Conservation (phyloP, 495 filamentous ascomycete species). For the Penicillium arizonense region DNA sequence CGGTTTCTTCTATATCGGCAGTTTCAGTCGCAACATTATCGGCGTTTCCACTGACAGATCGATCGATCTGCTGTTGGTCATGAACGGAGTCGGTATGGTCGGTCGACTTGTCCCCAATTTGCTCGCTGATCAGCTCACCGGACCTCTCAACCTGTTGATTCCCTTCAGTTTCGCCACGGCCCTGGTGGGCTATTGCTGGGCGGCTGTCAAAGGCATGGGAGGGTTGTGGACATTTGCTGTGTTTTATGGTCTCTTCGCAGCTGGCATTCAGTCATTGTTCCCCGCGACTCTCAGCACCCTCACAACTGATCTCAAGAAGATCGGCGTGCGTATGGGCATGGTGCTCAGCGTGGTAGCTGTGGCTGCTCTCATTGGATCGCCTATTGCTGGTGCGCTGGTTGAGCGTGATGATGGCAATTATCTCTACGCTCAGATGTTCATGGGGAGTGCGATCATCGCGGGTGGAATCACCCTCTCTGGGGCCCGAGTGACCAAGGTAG, state of each 20-base stretch:
- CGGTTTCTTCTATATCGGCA: constrained; percentile 70
- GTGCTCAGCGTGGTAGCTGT: constrained; percentile 72
- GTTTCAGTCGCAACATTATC: constrained; percentile 60
- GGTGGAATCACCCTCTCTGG: constrained; percentile 44
- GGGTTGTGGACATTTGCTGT: constrained; percentile 61
- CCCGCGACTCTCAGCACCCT: constrained; percentile 60
- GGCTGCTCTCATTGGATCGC: constrained; percentile 70
- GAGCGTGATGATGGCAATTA: constrained; percentile 49
- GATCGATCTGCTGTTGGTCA: constrained; percentile 66
- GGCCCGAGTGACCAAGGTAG: constrained; percentile 46
- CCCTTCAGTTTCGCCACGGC: constrained; percentile 52
- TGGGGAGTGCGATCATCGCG: constrained; percentile 47
- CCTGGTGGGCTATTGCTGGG: constrained; percentile 61
- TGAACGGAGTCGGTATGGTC: constrained; percentile 67
- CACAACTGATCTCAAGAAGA: constrained; percentile 62
- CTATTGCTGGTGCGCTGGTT: constrained; percentile 67
- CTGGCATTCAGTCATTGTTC: constrained; percentile 68
- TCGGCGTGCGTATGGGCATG: constrained; percentile 77
- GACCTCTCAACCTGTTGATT: constrained; percentile 62
- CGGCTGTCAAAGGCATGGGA: constrained; percentile 45
- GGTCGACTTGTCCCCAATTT: constrained; percentile 65
- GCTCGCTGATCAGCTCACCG: constrained; percentile 61
- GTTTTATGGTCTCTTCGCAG: constrained; percentile 60
- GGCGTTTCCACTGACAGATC: constrained; percentile 51
- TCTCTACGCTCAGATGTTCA: constrained; percentile 57